Base-by-base conservation (phyloP, 371 early-diverging fungal genomes). In the Mucor piriformis region DNA sequence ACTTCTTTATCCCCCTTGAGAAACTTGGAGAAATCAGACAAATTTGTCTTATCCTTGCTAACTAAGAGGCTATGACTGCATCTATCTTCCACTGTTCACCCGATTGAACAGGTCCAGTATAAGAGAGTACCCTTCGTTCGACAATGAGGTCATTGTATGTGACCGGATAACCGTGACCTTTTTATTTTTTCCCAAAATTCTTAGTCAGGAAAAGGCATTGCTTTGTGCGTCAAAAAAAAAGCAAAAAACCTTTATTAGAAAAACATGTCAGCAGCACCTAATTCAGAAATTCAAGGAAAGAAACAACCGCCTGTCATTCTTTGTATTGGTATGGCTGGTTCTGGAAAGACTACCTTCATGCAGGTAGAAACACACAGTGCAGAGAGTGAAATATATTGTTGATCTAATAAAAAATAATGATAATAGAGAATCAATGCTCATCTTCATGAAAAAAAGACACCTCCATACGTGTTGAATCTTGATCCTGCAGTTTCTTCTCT, bases 271-370 rank as follows among this genome's bases (percentile, higher is more conserved):
- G 25, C 46, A 21, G 24, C 46, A 46, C 24, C 46, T 46, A 21
- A 21, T 46, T 33, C 37, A 10, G 35, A 50, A 42, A 16, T n/a
- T 18, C 15, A 3, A 13, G 43, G 56, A 11, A 73, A 69, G 13
- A 79, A 81, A 55, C 74, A 83, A 60, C 93, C 96, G 18, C 88
- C 91, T 20, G 89, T 88, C 63, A 86, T 95, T 57, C 84, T 95
- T 18, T 89, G 89, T 68, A 94, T 96, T 61, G 96, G 99, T 42
- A 98, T 99, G 99, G 99, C 99, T 15, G 99, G 99, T 23, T 92
- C 94, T 16, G 99, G 99, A 51, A 99, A 99, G 72, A 97, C 97
- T 6, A 96, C 98, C 6, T 94, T 99, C 80, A 93, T 97, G 90
- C 97, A 98, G 88, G 93, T 89, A 87, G 64, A 59, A 43, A 11